Percentiles rank a stretch among this genome's conserved stretches.
Conservation (phyloP, 805 yeast species). For the Saccharomyces mikatae region DNA sequence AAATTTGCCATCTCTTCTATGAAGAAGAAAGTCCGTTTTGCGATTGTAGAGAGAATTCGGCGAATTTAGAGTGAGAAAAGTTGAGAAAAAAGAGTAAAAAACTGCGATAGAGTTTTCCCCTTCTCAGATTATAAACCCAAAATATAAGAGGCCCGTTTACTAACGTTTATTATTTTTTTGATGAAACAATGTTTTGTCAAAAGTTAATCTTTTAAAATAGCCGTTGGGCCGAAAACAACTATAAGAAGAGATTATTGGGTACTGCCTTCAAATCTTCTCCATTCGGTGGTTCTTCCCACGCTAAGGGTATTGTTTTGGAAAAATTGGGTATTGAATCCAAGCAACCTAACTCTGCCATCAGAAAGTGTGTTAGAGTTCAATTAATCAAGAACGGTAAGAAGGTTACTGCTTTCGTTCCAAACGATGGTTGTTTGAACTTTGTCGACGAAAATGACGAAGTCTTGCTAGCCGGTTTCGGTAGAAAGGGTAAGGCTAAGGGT, state of each 20-base stretch:
- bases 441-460: conserved; percentile 99
- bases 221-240: conserved; percentile 98
- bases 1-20: too few species aligned
- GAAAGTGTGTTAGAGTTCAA: conserved; percentile 99
- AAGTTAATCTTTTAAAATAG: conserved; percentile 22
- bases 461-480: conserved; percentile 98
- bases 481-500: conserved; percentile 99
- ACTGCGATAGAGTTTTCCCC: not conserved
- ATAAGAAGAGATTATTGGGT: conserved; percentile 96
- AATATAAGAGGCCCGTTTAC: not conserved
- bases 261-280: conserved; percentile 99
- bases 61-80: not conserved
- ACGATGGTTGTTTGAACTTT: conserved; percentile 98
- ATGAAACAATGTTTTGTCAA: conserved; percentile 6
- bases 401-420: conserved; percentile 99
- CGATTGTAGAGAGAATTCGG: not conserved
- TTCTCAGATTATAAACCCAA: not conserved
- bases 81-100: not conserved
- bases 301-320: conserved; percentile 97
- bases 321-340: conserved; percentile 98
- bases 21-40: not conserved
- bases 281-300: conserved; percentile 99
- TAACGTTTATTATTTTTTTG: conserved; percentile 4
- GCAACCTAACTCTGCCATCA: conserved; percentile 99
- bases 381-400: conserved; percentile 99